A percentile compares a stretch with the other conserved stretches of the same genome.
Conservation (phyloP, 2,329 filamentous ascomycete species). For the Paecilomyces formosus region DNA sequence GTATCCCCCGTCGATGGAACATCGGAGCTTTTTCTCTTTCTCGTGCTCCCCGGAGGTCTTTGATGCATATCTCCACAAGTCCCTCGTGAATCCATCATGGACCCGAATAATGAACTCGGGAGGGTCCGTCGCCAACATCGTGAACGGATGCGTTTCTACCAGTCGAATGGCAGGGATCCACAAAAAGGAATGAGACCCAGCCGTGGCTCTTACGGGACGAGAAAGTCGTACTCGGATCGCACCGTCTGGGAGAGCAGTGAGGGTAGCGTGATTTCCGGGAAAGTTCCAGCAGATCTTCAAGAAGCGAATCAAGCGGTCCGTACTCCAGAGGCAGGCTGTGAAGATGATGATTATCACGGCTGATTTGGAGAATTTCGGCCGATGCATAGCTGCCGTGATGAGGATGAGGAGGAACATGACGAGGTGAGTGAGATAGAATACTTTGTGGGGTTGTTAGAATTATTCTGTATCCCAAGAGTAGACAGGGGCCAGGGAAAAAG, state of each 20-base stretch:
- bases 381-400: conserved; percentile 7
- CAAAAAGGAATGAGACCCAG: conserved; percentile 57
- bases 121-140: conserved; percentile 7
- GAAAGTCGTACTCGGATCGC: conserved; percentile 51
- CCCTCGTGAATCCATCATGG: conserved; percentile 12
- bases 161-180: conserved; percentile 54
- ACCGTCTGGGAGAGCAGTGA: conserved; percentile 48
- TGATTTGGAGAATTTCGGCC: conserved; percentile 5
- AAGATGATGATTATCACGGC: conserved; percentile 6
- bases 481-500: no score
- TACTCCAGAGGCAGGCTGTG: conserved; percentile 5
- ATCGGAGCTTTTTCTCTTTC: conserved; percentile 2
- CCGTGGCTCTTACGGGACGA: conserved; percentile 38
- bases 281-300: conserved; percentile 7
- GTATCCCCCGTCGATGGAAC: conserved; percentile 12
- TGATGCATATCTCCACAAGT: conserved; percentile 6
- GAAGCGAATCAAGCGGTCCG: conserved; percentile 5
- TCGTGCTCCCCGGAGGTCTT: conserved; percentile 2
- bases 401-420: conserved; percentile 7
- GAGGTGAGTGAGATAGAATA: conserved; percentile 8
- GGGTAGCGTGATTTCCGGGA: conserved; percentile 17
- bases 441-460: conserved; percentile 1
- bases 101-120: conserved; percentile 9
- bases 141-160: conserved; percentile 47
- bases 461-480: no score